These are phyloP conservation scores for Paralagenidium karlingii DNA, from an alignment of 352 stramenopile genomes.

Conservation along the genomic window DNA sequence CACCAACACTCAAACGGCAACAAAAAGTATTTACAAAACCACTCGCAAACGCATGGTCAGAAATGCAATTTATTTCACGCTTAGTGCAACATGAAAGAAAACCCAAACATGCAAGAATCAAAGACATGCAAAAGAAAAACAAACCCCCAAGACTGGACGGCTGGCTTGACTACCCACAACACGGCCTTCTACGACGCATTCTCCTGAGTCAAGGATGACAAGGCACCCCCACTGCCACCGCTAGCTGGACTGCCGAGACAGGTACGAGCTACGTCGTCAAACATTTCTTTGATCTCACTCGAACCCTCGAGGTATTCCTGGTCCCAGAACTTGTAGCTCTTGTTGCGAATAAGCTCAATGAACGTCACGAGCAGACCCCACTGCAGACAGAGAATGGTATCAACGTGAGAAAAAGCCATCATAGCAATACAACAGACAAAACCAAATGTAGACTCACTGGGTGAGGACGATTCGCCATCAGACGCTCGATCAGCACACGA, in stretches of 20 bases:
- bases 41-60: no score
- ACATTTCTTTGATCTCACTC: conserved; percentile 98
- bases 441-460: conserved; percentile 36
- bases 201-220: no score
- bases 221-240: neutral
- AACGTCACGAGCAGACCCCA: conserved; percentile 98
- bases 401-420: conserved; percentile 8
- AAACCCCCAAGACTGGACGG: no score
- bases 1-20: no score
- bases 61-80: no score
- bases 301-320: conserved; percentile 98
- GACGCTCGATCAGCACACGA: conserved; percentile 95
- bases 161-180: no score
- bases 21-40: no score
- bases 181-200: no score
- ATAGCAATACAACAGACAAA: conserved; percentile 2
- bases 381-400: conserved; percentile 11
- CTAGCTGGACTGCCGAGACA: conserved; percentile 63
- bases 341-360: conserved; percentile 99
- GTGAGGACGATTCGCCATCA: conserved; percentile 98
- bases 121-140: no score
- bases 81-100: no score
- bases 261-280: conserved; percentile 94
- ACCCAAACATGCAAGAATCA: no score
- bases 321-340: conserved; percentile 98